Evolutionary conservation across 2,329 filamentous ascomycete genomes (phyloP), one percentile per base, ranked within the genome.

Genomic region (Drechslerella dactyloides): DNA sequence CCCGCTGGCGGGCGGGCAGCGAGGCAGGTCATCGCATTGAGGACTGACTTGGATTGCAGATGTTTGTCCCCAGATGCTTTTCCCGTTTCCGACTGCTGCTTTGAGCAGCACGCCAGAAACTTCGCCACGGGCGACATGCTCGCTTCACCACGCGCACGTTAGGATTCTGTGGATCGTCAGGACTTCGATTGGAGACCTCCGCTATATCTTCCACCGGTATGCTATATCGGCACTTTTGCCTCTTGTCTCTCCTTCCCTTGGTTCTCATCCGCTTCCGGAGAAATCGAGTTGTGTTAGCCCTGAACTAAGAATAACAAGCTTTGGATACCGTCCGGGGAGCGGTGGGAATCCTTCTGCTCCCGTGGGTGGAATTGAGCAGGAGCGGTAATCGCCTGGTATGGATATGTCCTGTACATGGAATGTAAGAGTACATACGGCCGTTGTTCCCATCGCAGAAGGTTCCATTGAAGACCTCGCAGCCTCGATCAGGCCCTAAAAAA

Each of bases 401-500:
- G 27, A 8, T 8, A 33, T 33, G 27, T 33, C 27, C 27, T 33
- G 4, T 33, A 33, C 27, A 33, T 33, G 3, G 27, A 3, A 33
- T 33, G 27, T 33, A 33, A 8, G 27, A 8, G 27, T 33, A 33
- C 27, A 33, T 33, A 33, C 27, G 8, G 27, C 3, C 8, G 27
- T 33, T 33, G 27, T 33, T 48, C 44, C 17, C 44, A 19, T 48
- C 44, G 44, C 44, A 48, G 44, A 48, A 48, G 44, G 44, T 48
- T 48, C 44, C 44, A 48, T 48, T 11, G 44, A 5, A 17, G 40
- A 3, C 40, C 40, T 19, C 19, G n/a, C n/a, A 48, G 19, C 27
- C 8, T 33, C 27, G 44, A 10, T 11, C 7, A 10, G n/a, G 44
- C 19, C 44, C 27, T 33, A 4, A 33, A 33, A 33, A 33, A 33